These are phyloP conservation scores for Mycena floridula DNA, from an alignment of 768 basidiomycete genomes.

Conservation along the genomic window DNA sequence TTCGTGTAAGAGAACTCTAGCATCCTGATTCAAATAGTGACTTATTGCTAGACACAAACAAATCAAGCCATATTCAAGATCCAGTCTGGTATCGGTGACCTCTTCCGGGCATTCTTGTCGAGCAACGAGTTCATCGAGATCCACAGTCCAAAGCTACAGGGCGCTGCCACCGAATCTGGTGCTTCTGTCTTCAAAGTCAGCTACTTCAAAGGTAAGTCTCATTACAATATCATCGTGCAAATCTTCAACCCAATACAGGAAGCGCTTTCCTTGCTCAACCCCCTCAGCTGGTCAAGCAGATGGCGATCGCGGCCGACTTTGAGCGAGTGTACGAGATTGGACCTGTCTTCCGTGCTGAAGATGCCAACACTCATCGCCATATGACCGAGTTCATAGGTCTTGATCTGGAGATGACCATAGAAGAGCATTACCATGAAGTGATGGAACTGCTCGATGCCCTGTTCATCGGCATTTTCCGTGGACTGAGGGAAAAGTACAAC, in stretches of 20 bases:
- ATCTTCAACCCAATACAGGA: constrained; percentile 36
- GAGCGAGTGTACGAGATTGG: constrained; percentile 98
- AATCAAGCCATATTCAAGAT: constrained; percentile 95
- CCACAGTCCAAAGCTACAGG: constrained; percentile 95
- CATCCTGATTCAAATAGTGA: too few species aligned
- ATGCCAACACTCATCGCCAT: constrained; percentile 96
- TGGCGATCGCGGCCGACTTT: constrained; percentile 98
- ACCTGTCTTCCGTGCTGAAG: constrained; percentile 94
- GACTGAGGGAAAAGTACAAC: constrained; percentile 67
- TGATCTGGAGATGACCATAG: constrained; percentile 98
- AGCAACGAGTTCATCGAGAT: constrained; percentile 83
- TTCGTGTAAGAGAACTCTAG: constrained; percentile 84
- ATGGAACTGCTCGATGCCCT: constrained; percentile 87
- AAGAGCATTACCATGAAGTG: constrained; percentile 98
- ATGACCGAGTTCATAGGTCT: constrained; percentile 98
- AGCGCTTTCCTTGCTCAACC: constrained; percentile 92
- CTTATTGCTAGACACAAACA: constrained; percentile 66
- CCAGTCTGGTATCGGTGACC: constrained; percentile 80
- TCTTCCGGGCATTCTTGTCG: constrained; percentile 82
- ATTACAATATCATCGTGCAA: constrained; percentile 1
- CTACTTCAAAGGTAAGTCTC: constrained; percentile 89
- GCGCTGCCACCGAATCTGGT: constrained; percentile 94
- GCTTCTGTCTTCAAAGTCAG: constrained; percentile 96
- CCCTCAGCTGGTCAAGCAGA: constrained; percentile 97
- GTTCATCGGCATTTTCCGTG: constrained; percentile 81